A percentile compares a stretch with the other conserved stretches of the same genome.
Evolutionary conservation across 2,329 filamentous ascomycete species (phyloP).

Genomic region (Colletotrichum karsti): DNA sequence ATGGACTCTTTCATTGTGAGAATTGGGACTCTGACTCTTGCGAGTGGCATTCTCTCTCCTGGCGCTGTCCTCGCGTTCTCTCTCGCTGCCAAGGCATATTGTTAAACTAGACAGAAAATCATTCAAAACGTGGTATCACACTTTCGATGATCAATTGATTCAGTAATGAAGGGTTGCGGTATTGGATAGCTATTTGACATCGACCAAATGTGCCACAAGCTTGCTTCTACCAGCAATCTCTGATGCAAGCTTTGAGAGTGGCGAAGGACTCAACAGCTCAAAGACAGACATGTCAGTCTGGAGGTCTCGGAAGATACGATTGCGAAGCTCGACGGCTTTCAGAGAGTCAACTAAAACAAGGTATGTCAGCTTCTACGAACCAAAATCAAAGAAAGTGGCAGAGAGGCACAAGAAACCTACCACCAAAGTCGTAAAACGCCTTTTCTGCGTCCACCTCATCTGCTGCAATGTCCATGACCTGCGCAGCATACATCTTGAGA

Average conservation of each 20-base stretch:
- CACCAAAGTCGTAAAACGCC: slow-evolving; percentile 18
- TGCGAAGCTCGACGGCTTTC: slow-evolving; percentile 16
- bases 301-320: slow-evolving; percentile 1
- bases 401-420: background rate
- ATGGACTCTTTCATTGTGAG: background rate
- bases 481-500: background rate
- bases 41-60: background rate
- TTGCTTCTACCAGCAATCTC: background rate
- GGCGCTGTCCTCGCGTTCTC: background rate
- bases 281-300: slow-evolving; percentile 12
- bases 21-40: background rate
- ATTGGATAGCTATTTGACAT: too few species aligned
- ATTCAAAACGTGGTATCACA: too few species aligned
- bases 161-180: too few species aligned
- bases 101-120: rapidly evolving
- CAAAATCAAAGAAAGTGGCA: background rate
- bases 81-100: background rate
- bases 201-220: background rate
- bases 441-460: slow-evolving; percentile 8
- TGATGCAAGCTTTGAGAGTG: background rate
- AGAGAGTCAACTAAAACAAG: background rate
- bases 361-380: background rate
- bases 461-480: background rate
- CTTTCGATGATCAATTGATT: too few species aligned
- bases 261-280: slow-evolving; percentile 13